Conservation (phyloP, 2,329 filamentous ascomycete genomes). For the Monascus ruber region DNA sequence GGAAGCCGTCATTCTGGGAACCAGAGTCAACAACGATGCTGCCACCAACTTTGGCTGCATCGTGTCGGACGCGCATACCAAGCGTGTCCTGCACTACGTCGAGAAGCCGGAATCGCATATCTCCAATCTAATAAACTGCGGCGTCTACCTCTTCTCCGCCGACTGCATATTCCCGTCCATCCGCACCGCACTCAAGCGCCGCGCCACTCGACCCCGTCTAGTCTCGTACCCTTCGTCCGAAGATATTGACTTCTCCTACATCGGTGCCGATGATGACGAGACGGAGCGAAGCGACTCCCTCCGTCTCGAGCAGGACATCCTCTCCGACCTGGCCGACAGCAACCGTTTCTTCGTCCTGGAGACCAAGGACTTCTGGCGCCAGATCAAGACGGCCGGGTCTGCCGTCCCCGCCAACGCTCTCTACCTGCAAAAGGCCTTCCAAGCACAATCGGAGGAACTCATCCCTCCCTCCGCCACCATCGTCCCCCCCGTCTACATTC, state of each 20-base stretch:
- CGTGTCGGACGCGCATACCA: constrained; percentile 84
- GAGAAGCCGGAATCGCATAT: constrained; percentile 98
- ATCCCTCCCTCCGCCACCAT: constrained; percentile 75
- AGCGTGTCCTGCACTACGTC: constrained; percentile 95
- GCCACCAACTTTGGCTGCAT: constrained; percentile 97
- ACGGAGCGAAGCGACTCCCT: constrained; percentile 73
- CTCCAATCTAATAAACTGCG: constrained; percentile 97
- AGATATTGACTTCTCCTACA: constrained; percentile 64
- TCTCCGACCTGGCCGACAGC: constrained; percentile 89
- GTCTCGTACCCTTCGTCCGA: constrained; percentile 94
- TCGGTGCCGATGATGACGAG: constrained; percentile 61
- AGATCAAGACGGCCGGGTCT: constrained; percentile 98
- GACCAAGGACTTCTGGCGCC: constrained; percentile 98
- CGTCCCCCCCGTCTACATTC: constrained; percentile 86
- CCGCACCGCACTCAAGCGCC: constrained; percentile 86
- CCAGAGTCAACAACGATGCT: constrained; percentile 77
- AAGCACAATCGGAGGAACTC: constrained; percentile 70
- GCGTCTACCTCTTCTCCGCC: constrained; percentile 92
- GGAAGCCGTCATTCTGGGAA: constrained; percentile 92
- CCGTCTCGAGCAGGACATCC: constrained; percentile 90
- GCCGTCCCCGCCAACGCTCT: constrained; percentile 93
- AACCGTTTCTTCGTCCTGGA: constrained; percentile 98
- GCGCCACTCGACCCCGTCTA: constrained; percentile 78
- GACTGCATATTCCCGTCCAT: constrained; percentile 96
- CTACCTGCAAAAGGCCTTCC: constrained; percentile 89